phyloP scores from a whole-genome alignment of 2,329 filamentous ascomycete species.

The Penicillium crustosum region DNA sequence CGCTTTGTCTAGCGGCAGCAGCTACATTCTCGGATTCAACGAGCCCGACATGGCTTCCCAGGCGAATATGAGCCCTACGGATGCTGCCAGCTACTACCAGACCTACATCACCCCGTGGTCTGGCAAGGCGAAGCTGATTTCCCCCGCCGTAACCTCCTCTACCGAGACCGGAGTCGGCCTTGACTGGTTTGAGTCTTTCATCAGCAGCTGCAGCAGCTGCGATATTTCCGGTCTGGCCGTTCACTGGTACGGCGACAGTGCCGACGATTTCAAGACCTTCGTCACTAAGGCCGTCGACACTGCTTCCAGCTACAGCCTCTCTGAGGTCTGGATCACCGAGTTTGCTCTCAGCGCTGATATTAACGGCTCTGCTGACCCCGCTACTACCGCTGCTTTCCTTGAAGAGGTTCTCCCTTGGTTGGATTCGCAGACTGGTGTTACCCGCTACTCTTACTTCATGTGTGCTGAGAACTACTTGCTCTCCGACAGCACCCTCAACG shows the following conservation, averaged over 20 bases:
- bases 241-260: constrained; percentile 46
- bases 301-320: constrained; percentile 34
- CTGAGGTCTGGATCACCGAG: constrained; percentile 50
- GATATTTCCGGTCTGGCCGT: constrained; percentile 43
- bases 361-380: constrained; percentile 21
- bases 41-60: constrained; percentile 46
- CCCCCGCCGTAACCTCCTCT: constrained; percentile 44
- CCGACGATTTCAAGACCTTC: constrained; percentile 40
- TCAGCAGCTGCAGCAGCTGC: constrained; percentile 41
- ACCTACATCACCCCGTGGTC: constrained; percentile 41
- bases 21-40: constrained; percentile 48
- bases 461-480: constrained; percentile 37
- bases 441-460: constrained; percentile 47
- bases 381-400: constrained; percentile 37
- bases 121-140: constrained; percentile 42
- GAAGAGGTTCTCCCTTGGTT: constrained; percentile 41
- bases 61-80: constrained; percentile 38
- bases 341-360: constrained; percentile 40
- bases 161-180: constrained; percentile 36
- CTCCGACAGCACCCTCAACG: constrained; percentile 26
- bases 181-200: constrained; percentile 43
- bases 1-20: constrained; percentile 36
- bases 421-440: constrained; percentile 38
- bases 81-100: constrained; percentile 40
- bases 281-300: constrained; percentile 38